phyloP scores from a whole-genome alignment of 768 basidiomycete species.

The Sarcodon aspratus region DNA sequence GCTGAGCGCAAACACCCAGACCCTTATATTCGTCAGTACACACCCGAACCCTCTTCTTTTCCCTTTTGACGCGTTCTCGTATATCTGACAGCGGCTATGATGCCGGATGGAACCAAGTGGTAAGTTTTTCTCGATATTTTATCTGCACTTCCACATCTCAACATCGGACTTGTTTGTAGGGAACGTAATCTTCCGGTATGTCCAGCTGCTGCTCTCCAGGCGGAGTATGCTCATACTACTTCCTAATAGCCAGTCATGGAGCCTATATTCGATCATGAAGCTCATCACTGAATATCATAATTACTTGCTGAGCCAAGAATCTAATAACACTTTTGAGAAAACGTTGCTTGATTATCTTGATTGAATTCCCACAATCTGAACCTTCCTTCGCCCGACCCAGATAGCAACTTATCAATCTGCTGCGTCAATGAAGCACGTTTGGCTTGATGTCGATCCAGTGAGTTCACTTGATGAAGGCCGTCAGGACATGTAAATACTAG shows the following conservation, averaged over 20 bases:
- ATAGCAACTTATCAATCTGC: too few relatives aligned
- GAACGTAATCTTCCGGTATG: constrained; percentile 76
- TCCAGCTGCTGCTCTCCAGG: constrained; percentile 3
- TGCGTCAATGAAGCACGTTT: constrained; percentile 6
- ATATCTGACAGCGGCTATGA: constrained; percentile 47
- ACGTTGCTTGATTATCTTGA: too few relatives aligned
- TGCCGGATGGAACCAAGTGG: constrained; percentile 96
- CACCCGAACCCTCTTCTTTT: background rate
- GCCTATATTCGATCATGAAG: constrained; percentile 52
- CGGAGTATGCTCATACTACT: constrained; percentile 3
- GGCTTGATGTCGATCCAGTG: constrained; percentile 26
- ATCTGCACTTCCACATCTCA: constrained; percentile 4
- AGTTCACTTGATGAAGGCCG: background rate
- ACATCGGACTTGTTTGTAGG: constrained; percentile 26
- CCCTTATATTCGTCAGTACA: constrained; percentile 78
- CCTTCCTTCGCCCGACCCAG: too few relatives aligned
- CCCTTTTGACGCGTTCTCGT: background rate
- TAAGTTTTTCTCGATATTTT: constrained; percentile 26
- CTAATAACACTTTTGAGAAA: too few relatives aligned
- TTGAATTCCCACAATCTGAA: too few relatives aligned
- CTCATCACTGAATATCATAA: background rate
- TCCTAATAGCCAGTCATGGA: constrained; percentile 43
- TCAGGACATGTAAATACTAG: background rate
- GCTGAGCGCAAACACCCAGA: constrained; percentile 72
- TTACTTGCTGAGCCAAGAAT: too few relatives aligned